Percentiles rank a stretch among this genome's conserved stretches.
Evolutionary conservation across 768 basidiomycete species (phyloP).

Genomic region (Agaricus blazei): DNA sequence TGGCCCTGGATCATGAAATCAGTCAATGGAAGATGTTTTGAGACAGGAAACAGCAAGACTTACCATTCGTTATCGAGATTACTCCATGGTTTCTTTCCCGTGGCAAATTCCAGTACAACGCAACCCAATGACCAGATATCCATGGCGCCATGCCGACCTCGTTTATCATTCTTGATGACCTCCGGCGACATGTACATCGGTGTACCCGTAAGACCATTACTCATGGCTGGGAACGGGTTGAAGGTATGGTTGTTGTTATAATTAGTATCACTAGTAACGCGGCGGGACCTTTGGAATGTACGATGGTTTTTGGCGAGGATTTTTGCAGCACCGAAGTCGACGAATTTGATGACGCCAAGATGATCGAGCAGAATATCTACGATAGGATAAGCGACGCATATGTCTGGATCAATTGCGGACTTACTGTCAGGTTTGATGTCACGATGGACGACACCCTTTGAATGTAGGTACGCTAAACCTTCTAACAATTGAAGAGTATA

Average conservation of each 20-base stretch:
- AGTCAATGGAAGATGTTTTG: no score
- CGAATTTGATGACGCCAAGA: conserved; percentile 89
- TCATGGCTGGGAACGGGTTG: conserved; percentile 36
- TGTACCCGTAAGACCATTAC: conserved; percentile 91
- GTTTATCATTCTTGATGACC: conserved; percentile 90
- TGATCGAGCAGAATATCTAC: conserved; percentile 93
- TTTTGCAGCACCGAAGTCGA: conserved; percentile 97
- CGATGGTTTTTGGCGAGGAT: conserved; percentile 88
- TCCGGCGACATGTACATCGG: conserved; percentile 99
- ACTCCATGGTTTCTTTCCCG: conserved; percentile 97
- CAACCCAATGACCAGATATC: conserved; percentile 98
- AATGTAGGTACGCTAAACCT: conserved; percentile 90
- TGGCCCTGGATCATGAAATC: conserved; percentile 61
- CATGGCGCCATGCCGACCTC: conserved; percentile 90
- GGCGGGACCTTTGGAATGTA: conserved; percentile 71
- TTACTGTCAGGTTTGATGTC: conserved; percentile 98
- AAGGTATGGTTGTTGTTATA: conserved; percentile 14
- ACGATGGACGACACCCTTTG: conserved; percentile 87
- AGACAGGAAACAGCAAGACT: conserved; percentile 14
- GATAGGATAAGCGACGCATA: neutral
- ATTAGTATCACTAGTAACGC: conserved; percentile 37
- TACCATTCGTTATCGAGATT: conserved; percentile 99
- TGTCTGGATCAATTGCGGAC: conserved; percentile 24
- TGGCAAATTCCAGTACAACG: conserved; percentile 94
- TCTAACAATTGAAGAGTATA: conserved; percentile 98